Conservation (phyloP, 129 eudicot species). For the Artemisia tridentata region DNA sequence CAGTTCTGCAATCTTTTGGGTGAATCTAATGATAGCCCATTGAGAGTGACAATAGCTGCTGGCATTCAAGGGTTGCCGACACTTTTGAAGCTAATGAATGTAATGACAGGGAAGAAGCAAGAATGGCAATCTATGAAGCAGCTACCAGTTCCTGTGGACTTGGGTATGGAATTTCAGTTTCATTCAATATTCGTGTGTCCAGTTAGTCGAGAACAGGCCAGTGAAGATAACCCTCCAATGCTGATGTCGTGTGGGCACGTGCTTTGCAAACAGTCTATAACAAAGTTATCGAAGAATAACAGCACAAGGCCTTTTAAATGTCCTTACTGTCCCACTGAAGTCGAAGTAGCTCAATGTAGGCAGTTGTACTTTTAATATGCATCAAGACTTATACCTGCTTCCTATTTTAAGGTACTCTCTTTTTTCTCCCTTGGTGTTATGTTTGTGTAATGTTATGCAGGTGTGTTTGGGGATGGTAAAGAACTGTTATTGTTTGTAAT, state of each 20-base stretch:
- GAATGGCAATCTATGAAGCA: slow-evolving; percentile 92
- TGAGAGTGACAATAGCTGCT: slow-evolving; percentile 75
- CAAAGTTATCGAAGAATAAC: slow-evolving; percentile 79
- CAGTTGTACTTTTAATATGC: slow-evolving; percentile 49
- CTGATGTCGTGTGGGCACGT: slow-evolving; percentile 90
- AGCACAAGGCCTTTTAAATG: slow-evolving; percentile 81
- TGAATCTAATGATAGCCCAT: slow-evolving; percentile 66
- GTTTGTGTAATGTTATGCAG: slow-evolving; percentile 18
- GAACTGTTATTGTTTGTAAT: slow-evolving; percentile 4
- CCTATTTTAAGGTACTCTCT: slow-evolving; percentile 7
- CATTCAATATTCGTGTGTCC: slow-evolving; percentile 93
- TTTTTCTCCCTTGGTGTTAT: slow-evolving; percentile 2
- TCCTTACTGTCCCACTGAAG: slow-evolving; percentile 77
- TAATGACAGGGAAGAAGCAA: slow-evolving; percentile 74
- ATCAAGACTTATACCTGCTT: background rate
- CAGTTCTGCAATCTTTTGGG: slow-evolving; percentile 73
- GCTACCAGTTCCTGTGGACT: slow-evolving; percentile 82
- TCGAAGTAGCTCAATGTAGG: slow-evolving; percentile 64
- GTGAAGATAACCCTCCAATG: slow-evolving; percentile 96
- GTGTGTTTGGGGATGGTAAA: slow-evolving; percentile 24
- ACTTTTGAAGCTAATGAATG: slow-evolving; percentile 85
- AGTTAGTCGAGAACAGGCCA: slow-evolving; percentile 90
- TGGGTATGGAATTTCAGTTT: slow-evolving; percentile 73
- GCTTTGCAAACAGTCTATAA: slow-evolving; percentile 74
- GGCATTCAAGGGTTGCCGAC: slow-evolving; percentile 90